Evolutionary conservation across 2,329 filamentous ascomycete species (phyloP).

Genomic region (Dactylella cylindrospora): DNA sequence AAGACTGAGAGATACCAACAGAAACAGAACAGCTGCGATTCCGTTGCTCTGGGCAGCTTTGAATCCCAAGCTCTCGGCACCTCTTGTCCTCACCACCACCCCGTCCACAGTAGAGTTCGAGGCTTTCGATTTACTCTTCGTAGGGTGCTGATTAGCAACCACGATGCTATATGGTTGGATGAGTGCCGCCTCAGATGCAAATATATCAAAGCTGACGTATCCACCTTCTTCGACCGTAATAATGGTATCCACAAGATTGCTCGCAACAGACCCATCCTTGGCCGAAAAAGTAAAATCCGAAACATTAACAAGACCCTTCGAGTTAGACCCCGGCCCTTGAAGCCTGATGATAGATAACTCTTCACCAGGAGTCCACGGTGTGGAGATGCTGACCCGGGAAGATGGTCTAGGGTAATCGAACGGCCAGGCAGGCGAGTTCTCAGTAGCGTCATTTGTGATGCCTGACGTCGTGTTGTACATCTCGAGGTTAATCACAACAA

Average conservation of each 20-base stretch:
- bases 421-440: conserved; percentile 8
- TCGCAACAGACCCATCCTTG: conserved; percentile 10
- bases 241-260: conserved; percentile 24
- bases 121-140: conserved; percentile 8
- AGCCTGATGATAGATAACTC: conserved; percentile 27
- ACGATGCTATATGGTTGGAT: conserved; percentile 25
- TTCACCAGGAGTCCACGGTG: conserved; percentile 19
- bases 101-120: conserved; percentile 16
- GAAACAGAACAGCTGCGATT: too few relatives aligned
- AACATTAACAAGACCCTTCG: conserved; percentile 29
- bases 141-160: conserved; percentile 24
- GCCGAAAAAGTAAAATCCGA: conserved; percentile 22
- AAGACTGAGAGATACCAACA: too few relatives aligned
- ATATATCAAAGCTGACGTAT: conserved; percentile 12
- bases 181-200: conserved; percentile 25
- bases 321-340: conserved; percentile 30
- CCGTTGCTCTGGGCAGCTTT: too few relatives aligned
- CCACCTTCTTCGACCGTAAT: conserved; percentile 18
- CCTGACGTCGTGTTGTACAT: conserved; percentile 20
- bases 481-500: conserved; percentile 34
- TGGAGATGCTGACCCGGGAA: conserved; percentile 13
- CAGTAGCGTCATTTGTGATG: conserved; percentile 3
- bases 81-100: conserved; percentile 19
- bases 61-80: too few relatives aligned
- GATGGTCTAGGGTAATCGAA: conserved; percentile 13